A percentile compares a stretch with the other conserved stretches of the same genome.
phyloP scores from a whole-genome alignment of 2,329 filamentous ascomycete genomes.

The Pezicula carpinea region DNA sequence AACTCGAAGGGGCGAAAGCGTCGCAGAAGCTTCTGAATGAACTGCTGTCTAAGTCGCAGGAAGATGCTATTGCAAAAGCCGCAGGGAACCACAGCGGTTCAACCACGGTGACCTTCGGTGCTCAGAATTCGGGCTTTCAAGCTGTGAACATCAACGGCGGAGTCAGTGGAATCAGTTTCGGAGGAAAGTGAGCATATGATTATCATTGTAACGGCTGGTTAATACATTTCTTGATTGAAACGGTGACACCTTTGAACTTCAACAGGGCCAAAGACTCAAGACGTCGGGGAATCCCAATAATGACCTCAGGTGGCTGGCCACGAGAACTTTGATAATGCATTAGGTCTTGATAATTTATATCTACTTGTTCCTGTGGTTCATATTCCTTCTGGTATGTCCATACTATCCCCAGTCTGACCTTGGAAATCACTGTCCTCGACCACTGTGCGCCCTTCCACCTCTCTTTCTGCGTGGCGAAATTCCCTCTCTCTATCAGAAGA shows the following conservation, averaged over 20 bases:
- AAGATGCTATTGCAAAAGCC: slow-evolving; percentile 19
- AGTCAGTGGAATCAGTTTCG: slow-evolving; percentile 18
- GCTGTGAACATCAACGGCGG: slow-evolving; percentile 15
- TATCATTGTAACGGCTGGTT: not conserved
- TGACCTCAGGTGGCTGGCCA: no score
- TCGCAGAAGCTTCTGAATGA: slow-evolving; percentile 18
- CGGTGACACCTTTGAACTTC: not conserved
- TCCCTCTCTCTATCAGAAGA: no score
- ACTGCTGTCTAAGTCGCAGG: slow-evolving; percentile 18
- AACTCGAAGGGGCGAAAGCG: slow-evolving; percentile 14
- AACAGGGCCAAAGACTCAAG: no score
- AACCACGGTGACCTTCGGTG: slow-evolving; percentile 16
- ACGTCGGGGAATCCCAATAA: no score
- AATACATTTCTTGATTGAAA: slow-evolving; percentile 2
- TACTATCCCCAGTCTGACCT: no score
- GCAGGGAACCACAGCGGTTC: slow-evolving; percentile 11
- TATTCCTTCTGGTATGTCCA: no score
- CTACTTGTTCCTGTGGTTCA: no score
- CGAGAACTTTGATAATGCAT: no score
- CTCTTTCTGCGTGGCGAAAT: no score
- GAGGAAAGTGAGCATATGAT: slow-evolving; percentile 12
- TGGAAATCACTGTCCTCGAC: no score
- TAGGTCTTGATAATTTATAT: no score
- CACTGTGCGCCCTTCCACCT: no score
- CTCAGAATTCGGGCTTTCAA: slow-evolving; percentile 17